Conservation (phyloP, 2,329 filamentous ascomycete species). For the Ceratocystis variospora region DNA sequence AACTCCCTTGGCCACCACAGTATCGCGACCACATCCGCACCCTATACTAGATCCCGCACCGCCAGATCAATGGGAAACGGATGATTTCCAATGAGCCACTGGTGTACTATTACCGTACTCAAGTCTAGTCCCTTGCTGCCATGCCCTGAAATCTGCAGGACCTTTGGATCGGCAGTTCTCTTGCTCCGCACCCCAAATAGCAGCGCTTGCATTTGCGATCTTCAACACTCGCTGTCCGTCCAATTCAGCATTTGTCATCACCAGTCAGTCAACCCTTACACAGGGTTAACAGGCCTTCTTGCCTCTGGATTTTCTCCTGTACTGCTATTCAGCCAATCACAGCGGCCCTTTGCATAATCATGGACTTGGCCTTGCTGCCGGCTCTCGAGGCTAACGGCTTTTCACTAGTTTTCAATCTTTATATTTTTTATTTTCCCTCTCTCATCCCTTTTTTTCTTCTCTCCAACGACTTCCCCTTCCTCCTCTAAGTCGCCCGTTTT, state of each 20-base stretch:
- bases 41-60: neutral
- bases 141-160: neutral
- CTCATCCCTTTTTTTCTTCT: neutral
- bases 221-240: neutral
- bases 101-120: neutral
- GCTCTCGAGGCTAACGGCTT: neutral
- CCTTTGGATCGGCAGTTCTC: neutral
- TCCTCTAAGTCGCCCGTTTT: neutral
- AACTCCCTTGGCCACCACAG: neutral
- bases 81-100: neutral
- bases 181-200: neutral
- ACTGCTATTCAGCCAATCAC: neutral
- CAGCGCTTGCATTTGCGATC: neutral
- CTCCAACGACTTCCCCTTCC: neutral
- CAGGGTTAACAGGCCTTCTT: neutral
- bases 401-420: neutral
- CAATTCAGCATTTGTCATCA: neutral
- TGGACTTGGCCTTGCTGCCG: neutral
- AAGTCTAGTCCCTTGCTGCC: neutral
- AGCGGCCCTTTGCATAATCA: neutral
- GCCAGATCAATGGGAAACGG: neutral
- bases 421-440: neutral
- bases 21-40: neutral
- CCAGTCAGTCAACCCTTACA: neutral
- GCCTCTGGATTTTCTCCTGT: neutral